phyloP scores from a whole-genome alignment of 164 flowering plant genomes.

The Macadamia tetraphylla region DNA sequence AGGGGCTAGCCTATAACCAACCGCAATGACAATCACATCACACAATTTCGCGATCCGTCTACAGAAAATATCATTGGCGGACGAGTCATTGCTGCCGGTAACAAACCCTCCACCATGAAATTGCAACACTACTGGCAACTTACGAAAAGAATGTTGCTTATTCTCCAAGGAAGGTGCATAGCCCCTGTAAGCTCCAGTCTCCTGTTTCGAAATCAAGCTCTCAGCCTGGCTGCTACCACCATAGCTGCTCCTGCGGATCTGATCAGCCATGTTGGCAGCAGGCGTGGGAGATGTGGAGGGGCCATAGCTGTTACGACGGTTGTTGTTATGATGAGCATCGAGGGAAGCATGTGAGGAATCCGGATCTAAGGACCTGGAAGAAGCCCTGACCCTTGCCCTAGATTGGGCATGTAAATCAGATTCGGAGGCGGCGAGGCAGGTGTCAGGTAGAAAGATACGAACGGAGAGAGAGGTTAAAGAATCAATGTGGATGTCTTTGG shows the following conservation, averaged over 20 bases:
- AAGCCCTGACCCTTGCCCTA: constrained; percentile 7
- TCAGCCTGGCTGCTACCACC: constrained; percentile 13
- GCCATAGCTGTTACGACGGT: constrained; percentile 43
- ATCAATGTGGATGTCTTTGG: constrained; percentile 87
- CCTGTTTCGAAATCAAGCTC: constrained; percentile 30
- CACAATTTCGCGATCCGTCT: constrained; percentile 66
- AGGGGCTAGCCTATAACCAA: constrained; percentile 83
- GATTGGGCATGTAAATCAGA: constrained; percentile 8
- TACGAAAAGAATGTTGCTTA: constrained; percentile 17
- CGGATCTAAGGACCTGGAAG: neutral
- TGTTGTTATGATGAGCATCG: neutral
- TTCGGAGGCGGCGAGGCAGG: constrained; percentile 27
- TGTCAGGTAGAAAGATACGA: constrained; percentile 63
- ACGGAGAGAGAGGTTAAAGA: constrained; percentile 51
- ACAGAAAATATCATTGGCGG: constrained; percentile 70
- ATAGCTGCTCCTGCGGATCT: constrained; percentile 22
- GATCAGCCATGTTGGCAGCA: neutral
- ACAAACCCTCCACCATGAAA: constrained; percentile 88
- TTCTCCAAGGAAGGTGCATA: constrained; percentile 32
- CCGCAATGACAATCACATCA: constrained; percentile 72
- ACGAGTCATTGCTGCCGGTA: constrained; percentile 65
- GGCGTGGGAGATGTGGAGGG: constrained; percentile 10
- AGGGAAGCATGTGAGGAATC: constrained; percentile 11
- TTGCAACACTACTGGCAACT: constrained; percentile 68
- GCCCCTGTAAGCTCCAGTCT: constrained; percentile 39